phyloP scores from a whole-genome alignment of 768 basidiomycete species.

The Leccinum broughii region DNA sequence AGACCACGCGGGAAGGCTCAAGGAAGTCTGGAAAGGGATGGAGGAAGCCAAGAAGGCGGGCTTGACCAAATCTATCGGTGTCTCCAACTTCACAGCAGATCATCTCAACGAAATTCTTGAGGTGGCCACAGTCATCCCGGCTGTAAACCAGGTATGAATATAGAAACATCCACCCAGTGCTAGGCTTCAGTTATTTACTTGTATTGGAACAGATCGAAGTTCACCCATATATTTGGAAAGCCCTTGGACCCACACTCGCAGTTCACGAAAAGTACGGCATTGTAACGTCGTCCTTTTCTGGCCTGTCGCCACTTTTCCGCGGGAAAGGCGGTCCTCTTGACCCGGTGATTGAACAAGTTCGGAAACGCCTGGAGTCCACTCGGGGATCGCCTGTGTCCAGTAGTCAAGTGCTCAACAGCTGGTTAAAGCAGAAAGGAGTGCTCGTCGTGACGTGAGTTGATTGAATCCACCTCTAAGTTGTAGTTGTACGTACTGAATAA shows the following conservation, averaged over 20 bases:
- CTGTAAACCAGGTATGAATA: slow-evolving; percentile 51
- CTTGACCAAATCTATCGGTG: slow-evolving; percentile 45
- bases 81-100: slow-evolving; percentile 52
- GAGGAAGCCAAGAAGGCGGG: slow-evolving; percentile 52
- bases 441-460: slow-evolving; percentile 34
- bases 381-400: slow-evolving; percentile 28
- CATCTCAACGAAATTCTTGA: slow-evolving; percentile 46
- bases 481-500: neutral
- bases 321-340: slow-evolving; percentile 41
- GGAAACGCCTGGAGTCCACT: slow-evolving; percentile 27
- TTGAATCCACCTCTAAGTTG: neutral
- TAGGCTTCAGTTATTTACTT: neutral
- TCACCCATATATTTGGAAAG: slow-evolving; percentile 53
- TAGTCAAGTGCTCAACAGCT: slow-evolving; percentile 32
- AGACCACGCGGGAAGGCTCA: slow-evolving; percentile 42
- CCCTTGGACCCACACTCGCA: slow-evolving; percentile 37
- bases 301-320: slow-evolving; percentile 40
- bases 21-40: slow-evolving; percentile 60
- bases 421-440: slow-evolving; percentile 32
- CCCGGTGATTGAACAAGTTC: slow-evolving; percentile 37
- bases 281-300: slow-evolving; percentile 41
- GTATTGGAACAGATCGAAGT: slow-evolving; percentile 43
- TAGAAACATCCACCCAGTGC: neutral
- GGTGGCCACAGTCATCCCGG: slow-evolving; percentile 45
- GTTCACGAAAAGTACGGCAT: slow-evolving; percentile 39